Conservation (phyloP, 441 rosid species). For the Erysimum cheiri region DNA sequence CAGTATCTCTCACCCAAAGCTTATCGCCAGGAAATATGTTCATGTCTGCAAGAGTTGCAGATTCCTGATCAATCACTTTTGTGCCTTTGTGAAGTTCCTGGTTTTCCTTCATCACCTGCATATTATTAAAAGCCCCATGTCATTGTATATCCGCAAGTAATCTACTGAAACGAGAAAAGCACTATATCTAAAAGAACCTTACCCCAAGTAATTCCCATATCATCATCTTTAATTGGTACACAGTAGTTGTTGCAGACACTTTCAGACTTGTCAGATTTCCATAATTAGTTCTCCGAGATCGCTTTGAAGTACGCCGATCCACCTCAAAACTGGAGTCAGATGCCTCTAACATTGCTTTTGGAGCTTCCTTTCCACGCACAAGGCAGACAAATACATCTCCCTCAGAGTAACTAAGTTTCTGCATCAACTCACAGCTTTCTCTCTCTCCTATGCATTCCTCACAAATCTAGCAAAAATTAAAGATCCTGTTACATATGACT, state of each 20-base stretch:
- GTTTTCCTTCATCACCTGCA: slow-evolving; percentile 93
- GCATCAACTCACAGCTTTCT: slow-evolving; percentile 91
- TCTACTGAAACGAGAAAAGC: slow-evolving; percentile 21
- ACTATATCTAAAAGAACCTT: slow-evolving; percentile 38
- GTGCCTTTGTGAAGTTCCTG: slow-evolving; percentile 95
- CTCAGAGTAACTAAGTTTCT: slow-evolving; percentile 79
- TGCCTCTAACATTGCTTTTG: slow-evolving; percentile 84
- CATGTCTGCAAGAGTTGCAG: slow-evolving; percentile 96
- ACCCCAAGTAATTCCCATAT: slow-evolving; percentile 99
- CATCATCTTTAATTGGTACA: slow-evolving; percentile 98
- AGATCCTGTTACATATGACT: slow-evolving; percentile 14
- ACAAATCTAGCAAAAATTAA: slow-evolving; percentile 63
- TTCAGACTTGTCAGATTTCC: slow-evolving; percentile 78
- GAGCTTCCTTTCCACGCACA: slow-evolving; percentile 95
- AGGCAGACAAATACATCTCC: slow-evolving; percentile 80
- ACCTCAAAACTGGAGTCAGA: slow-evolving; percentile 72
- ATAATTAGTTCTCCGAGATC: slow-evolving; percentile 77
- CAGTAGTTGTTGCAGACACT: slow-evolving; percentile 90
- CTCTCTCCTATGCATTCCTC: slow-evolving; percentile 95
- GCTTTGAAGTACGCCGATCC: slow-evolving; percentile 86
- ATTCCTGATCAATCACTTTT: slow-evolving; percentile 75
- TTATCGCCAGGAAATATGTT: slow-evolving; percentile 95
- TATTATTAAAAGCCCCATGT: slow-evolving; percentile 24
- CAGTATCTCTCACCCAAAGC: slow-evolving; percentile 98
- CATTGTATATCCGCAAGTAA: slow-evolving; percentile 16